A percentile compares a stretch with the other conserved stretches of the same genome.
Conservation (phyloP, 345 rosid genomes). For the Citrus sp. region DNA sequence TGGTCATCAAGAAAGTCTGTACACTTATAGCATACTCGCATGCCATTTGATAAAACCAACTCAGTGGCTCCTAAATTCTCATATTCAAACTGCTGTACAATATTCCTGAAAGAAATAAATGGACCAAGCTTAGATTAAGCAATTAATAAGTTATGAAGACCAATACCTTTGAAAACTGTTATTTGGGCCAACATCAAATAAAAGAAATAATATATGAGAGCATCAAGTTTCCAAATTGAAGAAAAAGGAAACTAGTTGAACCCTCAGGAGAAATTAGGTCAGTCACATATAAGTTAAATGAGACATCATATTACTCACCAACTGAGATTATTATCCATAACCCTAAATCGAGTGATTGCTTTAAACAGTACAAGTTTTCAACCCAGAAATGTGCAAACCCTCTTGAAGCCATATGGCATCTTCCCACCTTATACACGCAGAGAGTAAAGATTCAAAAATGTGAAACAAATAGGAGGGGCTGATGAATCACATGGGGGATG, state of each 20-base stretch:
- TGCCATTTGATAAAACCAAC: conserved; percentile 77
- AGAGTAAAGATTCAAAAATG: neutral
- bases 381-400: neutral
- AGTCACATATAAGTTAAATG: neutral
- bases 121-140: conserved; percentile 21
- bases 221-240: neutral
- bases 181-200: neutral
- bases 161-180: neutral
- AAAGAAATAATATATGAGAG: neutral
- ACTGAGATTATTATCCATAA: conserved; percentile 3
- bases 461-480: neutral
- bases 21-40: conserved; percentile 75
- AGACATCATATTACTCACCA: neutral
- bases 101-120: conserved; percentile 44
- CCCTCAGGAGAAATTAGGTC: neutral
- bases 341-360: neutral
- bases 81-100: conserved; percentile 52
- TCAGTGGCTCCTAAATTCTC: conserved; percentile 79
- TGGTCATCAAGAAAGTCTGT: conserved; percentile 90
- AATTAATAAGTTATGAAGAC: neutral
- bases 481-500: neutral
- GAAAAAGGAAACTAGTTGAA: neutral
- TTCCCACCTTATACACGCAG: neutral
- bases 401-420: neutral
- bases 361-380: neutral